Conservation (phyloP, 495 filamentous ascomycete species). For the Penicillium coprophilum region DNA sequence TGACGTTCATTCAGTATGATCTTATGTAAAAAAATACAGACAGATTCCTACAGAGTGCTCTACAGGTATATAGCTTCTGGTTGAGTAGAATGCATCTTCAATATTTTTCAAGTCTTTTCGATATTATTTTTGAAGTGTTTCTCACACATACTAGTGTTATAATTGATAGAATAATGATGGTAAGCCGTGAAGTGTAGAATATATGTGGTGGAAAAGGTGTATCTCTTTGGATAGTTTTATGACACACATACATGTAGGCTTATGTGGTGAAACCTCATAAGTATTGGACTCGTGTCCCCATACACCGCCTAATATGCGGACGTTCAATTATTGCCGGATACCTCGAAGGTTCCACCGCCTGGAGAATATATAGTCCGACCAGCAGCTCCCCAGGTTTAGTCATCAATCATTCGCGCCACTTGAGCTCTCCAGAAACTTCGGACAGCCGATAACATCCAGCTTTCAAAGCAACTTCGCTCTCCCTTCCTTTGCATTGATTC, state of each 20-base stretch:
- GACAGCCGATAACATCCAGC: conserved; percentile 25
- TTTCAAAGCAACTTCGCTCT: conserved; percentile 17
- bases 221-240: too few relatives aligned
- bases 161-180: too few relatives aligned
- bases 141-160: too few relatives aligned
- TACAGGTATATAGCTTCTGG: too few relatives aligned
- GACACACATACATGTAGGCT: too few relatives aligned
- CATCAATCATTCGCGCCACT: conserved; percentile 24
- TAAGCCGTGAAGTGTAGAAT: neutral
- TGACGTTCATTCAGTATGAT: too few relatives aligned
- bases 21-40: too few relatives aligned
- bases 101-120: too few relatives aligned
- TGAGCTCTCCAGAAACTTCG: conserved; percentile 50
- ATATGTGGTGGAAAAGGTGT: neutral
- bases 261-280: neutral
- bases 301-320: too few relatives aligned
- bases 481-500: conserved; percentile 1
- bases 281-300: neutral
- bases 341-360: neutral
- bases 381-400: conserved; percentile 31
- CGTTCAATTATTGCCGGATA: neutral
- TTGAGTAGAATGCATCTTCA: too few relatives aligned
- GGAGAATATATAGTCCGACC: conserved; percentile 19
- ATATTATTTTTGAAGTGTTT: too few relatives aligned
- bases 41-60: too few relatives aligned